Base-by-base conservation (phyloP, 2,329 filamentous ascomycete genomes). In the Scedosporium boydii region DNA sequence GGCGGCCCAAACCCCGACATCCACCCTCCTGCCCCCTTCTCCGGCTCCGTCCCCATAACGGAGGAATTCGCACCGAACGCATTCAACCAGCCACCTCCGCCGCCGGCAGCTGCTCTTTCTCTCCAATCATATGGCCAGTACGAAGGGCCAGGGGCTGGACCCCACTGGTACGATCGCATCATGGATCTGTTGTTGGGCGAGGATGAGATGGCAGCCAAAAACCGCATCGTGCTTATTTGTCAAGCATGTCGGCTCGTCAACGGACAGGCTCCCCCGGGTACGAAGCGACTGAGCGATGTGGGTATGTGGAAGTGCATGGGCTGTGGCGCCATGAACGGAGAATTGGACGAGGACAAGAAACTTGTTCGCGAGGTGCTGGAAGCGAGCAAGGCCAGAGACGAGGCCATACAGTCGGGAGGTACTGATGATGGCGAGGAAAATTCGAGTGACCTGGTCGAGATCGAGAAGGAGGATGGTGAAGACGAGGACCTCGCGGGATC, bases 161-260 rank as follows among this genome's bases (percentile, higher is more conserved):
- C 86, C 16, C 87, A 89, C 70, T 99, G 95, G 95, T 99, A 98
- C 75, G 95, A 99, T 72, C 86, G 93, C 62, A 87, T 99, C 61
- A 80, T 99, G 63, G 95, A 99, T 70, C 85, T 96, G 0, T 84
- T 99, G 27, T 82, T 99, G 0, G 95, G 95, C 59, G 95, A 99
- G 71, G 95, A 99, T 70, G 95, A 99, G 75, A 96, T 90, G 4
- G 87, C 90, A 12, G 85, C 93, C 2, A 96, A 92, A 77, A 98
- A 98, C 74, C 87, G 95, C 18, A 85, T 96, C 63, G 93, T 87
- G 6, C 79, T 99, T 66, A 91, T 99, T 62, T 99, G 95, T 75
- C 75, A 79, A 38, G 80, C 83, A 46, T 99, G 95, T 73, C 83
- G 91, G 34, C 82, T 97, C 1, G 93, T 99, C 58, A 99, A 99